phyloP scores from a whole-genome alignment of 1,284 basidiomycete species.

The Ustilago crameri region DNA sequence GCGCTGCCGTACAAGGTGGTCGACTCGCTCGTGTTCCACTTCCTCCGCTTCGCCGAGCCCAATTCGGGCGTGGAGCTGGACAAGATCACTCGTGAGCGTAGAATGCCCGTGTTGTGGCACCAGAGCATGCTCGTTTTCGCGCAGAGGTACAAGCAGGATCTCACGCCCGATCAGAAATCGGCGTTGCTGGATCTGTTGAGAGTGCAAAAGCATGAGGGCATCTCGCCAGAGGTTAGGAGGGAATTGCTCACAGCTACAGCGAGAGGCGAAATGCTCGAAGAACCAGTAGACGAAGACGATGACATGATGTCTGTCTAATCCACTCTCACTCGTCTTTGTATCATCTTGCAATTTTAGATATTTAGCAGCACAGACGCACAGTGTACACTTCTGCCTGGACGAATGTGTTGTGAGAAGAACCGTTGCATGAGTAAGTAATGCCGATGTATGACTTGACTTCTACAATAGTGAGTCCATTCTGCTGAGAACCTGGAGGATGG shows the following conservation, averaged over 20 bases:
- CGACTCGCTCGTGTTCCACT: conserved; percentile 97
- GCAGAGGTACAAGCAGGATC: conserved; percentile 95
- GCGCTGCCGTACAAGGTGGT: conserved; percentile 98
- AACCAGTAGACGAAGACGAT: conserved; percentile 59
- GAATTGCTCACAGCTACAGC: conserved; percentile 75
- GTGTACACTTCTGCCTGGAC: not conserved
- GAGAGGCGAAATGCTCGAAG: conserved; percentile 70
- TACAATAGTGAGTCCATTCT: conserved; percentile 61
- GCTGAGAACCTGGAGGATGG: conserved; percentile 57
- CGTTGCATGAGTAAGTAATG: not conserved
- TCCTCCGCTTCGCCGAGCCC: conserved; percentile 81
- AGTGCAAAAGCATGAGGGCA: conserved; percentile 86
- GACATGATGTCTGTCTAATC: conserved; percentile 56
- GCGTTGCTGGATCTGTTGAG: conserved; percentile 93
- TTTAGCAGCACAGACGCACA: too few relatives aligned
- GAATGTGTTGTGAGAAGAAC: not conserved
- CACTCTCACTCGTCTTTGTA: conserved; percentile 1
- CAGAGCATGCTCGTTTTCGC: conserved; percentile 94
- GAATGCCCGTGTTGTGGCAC: conserved; percentile 91
- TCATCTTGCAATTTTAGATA: conserved; percentile 4
- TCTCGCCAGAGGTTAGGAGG: conserved; percentile 87
- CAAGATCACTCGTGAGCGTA: conserved; percentile 51
- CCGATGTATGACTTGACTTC: not conserved
- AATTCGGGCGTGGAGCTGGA: conserved; percentile 63
- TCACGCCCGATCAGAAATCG: conserved; percentile 97